These are phyloP conservation scores for Clitopilus passeckerianus DNA, from an alignment of 768 basidiomycete species.

Conservation along the genomic window DNA sequence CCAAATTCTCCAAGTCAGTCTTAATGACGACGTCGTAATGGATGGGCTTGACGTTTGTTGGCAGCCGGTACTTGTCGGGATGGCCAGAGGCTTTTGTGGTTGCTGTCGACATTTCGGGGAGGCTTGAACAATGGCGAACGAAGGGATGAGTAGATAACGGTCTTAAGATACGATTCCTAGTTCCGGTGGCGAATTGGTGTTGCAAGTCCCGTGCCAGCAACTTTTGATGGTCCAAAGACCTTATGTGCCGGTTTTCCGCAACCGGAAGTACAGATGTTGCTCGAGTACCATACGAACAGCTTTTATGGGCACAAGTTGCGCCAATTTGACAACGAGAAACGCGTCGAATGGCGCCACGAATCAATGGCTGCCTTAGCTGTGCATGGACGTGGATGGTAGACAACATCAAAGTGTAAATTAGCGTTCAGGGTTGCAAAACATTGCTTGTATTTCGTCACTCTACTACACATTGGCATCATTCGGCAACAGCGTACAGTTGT, in stretches of 20 bases:
- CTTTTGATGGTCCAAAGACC: not conserved
- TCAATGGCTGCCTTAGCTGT: not conserved
- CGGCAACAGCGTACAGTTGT: not conserved
- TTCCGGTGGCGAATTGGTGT: not conserved
- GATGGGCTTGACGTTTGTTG: constrained; percentile 57
- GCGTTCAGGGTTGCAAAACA: not conserved
- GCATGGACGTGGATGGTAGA: not conserved
- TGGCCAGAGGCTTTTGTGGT: constrained; percentile 9
- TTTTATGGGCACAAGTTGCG: not conserved
- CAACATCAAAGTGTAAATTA: not conserved
- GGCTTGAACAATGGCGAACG: constrained; percentile 11
- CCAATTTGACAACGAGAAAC: not conserved
- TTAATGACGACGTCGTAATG: constrained; percentile 79
- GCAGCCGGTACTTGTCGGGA: constrained; percentile 52
- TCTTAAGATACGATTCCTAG: not conserved
- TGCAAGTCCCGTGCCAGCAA: not conserved
- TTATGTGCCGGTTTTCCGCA: not conserved
- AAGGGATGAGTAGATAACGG: constrained; percentile 3
- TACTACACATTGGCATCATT: not conserved
- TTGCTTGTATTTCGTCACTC: not conserved
- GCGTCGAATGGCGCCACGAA: not conserved
- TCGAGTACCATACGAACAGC: not conserved
- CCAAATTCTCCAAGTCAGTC: constrained; percentile 76
- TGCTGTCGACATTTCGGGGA: constrained; percentile 22
- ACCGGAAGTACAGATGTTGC: not conserved